Evolutionary conservation across 768 basidiomycete species (phyloP).

Genomic region (Pulveroboletus sp.): DNA sequence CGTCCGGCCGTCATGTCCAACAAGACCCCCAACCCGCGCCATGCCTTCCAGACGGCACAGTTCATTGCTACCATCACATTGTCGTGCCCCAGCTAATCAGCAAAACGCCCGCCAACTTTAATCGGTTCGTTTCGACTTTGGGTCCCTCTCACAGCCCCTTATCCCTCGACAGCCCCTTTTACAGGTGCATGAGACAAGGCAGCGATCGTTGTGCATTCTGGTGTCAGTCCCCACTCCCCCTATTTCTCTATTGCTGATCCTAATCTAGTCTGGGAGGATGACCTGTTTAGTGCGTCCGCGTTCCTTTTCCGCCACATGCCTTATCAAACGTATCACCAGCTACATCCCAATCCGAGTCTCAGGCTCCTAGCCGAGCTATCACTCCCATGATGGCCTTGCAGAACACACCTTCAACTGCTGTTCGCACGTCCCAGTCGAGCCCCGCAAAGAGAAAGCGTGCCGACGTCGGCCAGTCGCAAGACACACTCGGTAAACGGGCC

Average conservation of each 20-base stretch:
- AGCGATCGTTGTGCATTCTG: conserved; percentile 30
- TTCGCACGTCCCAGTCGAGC: background rate
- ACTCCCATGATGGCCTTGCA: too few relatives aligned
- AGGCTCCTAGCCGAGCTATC: too few relatives aligned
- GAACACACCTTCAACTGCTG: too few relatives aligned
- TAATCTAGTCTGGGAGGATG: conserved; percentile 37
- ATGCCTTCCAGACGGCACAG: conserved; percentile 26
- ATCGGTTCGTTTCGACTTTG: conserved; percentile 33
- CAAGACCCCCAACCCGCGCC: too few relatives aligned
- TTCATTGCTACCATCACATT: conserved; percentile 36
- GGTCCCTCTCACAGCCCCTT: background rate
- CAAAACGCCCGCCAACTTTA: conserved; percentile 27
- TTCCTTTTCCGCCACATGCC: background rate
- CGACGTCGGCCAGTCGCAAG: too few relatives aligned
- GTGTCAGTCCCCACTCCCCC: conserved; percentile 25
- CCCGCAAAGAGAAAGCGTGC: conserved; percentile 7
- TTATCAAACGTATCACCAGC: too few relatives aligned
- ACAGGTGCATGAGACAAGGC: conserved; percentile 29
- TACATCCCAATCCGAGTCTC: background rate
- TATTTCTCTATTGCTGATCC: too few relatives aligned
- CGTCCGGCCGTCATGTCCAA: background rate
- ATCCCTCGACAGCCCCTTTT: conserved; percentile 32
- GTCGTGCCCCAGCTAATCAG: conserved; percentile 29
- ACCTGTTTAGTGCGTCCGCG: conserved; percentile 15
- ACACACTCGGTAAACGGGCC: background rate